Evolutionary conservation across 31 red algal species (phyloP).

Genomic region (Porphyra umbilicalis): DNA sequence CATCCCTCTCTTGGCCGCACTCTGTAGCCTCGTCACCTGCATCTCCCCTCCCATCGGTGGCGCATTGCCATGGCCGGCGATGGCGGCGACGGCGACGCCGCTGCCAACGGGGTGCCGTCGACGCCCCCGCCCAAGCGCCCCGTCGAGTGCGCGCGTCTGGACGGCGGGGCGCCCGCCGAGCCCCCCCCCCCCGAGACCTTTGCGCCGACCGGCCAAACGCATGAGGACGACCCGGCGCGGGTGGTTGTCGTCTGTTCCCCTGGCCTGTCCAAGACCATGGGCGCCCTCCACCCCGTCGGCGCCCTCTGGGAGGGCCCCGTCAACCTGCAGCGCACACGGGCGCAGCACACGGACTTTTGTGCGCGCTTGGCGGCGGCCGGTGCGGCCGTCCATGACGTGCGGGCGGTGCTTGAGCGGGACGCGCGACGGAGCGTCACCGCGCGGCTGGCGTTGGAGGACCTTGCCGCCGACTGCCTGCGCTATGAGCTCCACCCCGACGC

Average conservation of each 20-base stretch:
- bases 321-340: slow-evolving; percentile 52
- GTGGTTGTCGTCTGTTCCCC: slow-evolving; percentile 59
- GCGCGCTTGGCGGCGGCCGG: slow-evolving; percentile 30
- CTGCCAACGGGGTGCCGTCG: not conserved
- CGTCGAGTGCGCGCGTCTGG: not conserved
- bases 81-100: not conserved
- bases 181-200: not conserved
- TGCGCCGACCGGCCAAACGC: slow-evolving; percentile 40
- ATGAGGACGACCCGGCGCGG: slow-evolving; percentile 66
- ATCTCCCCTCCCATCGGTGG: too few relatives aligned
- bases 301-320: slow-evolving; percentile 82
- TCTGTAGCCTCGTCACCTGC: too few relatives aligned
- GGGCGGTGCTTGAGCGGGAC: slow-evolving; percentile 48
- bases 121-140: not conserved
- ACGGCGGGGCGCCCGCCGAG: not conserved
- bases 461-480: slow-evolving; percentile 57
- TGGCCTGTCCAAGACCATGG: slow-evolving; percentile 83
- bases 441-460: slow-evolving; percentile 57
- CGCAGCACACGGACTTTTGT: slow-evolving; percentile 56
- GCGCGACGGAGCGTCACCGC: slow-evolving; percentile 57
- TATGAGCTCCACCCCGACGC: slow-evolving; percentile 35
- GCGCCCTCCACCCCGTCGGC: slow-evolving; percentile 76
- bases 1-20: too few relatives aligned
- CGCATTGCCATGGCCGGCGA: not conserved
- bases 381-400: slow-evolving; percentile 59